Percentiles rank a stretch among this genome's conserved stretches.
Evolutionary conservation across 176 grass and related monocot species (phyloP).

Genomic region (Zizania latifolia): DNA sequence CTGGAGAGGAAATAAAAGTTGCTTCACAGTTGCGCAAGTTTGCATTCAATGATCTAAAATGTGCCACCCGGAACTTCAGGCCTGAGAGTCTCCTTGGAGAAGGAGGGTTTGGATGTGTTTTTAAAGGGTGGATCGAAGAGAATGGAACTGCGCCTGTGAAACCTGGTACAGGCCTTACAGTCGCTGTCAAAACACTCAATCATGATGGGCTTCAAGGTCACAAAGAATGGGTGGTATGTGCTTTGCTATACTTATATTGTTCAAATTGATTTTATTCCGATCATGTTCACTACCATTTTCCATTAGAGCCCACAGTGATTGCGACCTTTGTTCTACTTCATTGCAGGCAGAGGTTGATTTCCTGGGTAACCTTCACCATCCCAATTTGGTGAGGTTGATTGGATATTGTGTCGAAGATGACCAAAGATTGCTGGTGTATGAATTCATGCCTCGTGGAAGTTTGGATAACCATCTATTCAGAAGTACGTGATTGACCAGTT

Average conservation of each 20-base stretch:
- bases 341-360: conserved; percentile 79
- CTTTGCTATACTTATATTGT: background rate
- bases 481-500: conserved; percentile 49
- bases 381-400: conserved; percentile 72
- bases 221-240: conserved; percentile 82
- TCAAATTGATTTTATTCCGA: conserved; percentile 5
- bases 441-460: conserved; percentile 87
- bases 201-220: conserved; percentile 93
- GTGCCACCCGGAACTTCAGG: conserved; percentile 75
- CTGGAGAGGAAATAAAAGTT: conserved; percentile 70
- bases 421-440: conserved; percentile 82
- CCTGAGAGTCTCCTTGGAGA: conserved; percentile 79
- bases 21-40: conserved; percentile 69
- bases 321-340: background rate
- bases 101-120: conserved; percentile 89
- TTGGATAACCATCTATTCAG: conserved; percentile 87
- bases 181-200: conserved; percentile 89
- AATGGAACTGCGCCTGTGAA: conserved; percentile 83
- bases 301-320: conserved; percentile 2
- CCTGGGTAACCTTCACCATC: conserved; percentile 73
- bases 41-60: conserved; percentile 78
- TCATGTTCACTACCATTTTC: background rate
- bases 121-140: conserved; percentile 89
- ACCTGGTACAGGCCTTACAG: conserved; percentile 83
- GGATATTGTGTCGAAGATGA: conserved; percentile 91